Percentiles rank a stretch among this genome's conserved stretches.
Evolutionary conservation across 306 rosid genomes (phyloP).

Genomic region (Castanea mollissima): DNA sequence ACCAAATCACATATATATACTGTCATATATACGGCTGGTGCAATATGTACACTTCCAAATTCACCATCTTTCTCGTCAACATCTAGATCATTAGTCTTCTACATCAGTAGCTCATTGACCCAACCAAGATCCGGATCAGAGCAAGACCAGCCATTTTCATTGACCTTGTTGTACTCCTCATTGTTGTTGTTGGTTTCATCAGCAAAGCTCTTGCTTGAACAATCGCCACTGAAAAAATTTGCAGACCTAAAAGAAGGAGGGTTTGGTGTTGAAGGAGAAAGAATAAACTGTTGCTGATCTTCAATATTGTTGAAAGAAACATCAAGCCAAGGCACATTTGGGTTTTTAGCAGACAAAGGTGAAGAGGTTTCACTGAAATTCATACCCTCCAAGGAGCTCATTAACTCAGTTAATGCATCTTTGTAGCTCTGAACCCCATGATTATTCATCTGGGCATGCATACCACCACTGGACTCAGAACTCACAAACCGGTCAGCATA

Average conservation of each 20-base stretch:
- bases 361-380: slow-evolving; percentile 46
- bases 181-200: background rate
- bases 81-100: slow-evolving; percentile 11
- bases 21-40: slow-evolving; percentile 22
- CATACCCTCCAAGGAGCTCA: slow-evolving; percentile 59
- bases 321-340: slow-evolving; percentile 47
- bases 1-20: slow-evolving; percentile 24
- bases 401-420: slow-evolving; percentile 48
- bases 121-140: slow-evolving; percentile 78
- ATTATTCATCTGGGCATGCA: background rate
- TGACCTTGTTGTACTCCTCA: slow-evolving; percentile 7
- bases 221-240: slow-evolving; percentile 15
- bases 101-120: slow-evolving; percentile 87
- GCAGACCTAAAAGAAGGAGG: slow-evolving; percentile 12
- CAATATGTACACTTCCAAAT: slow-evolving; percentile 49
- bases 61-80: slow-evolving; percentile 14
- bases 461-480: background rate
- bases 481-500: slow-evolving; percentile 27
- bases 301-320: slow-evolving; percentile 24
- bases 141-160: slow-evolving; percentile 24
- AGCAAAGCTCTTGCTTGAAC: slow-evolving; percentile 6
- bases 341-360: slow-evolving; percentile 20
- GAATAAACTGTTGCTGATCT: slow-evolving; percentile 48
- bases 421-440: slow-evolving; percentile 38
- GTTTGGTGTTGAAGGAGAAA: slow-evolving; percentile 50